Evolutionary conservation across 2,329 filamentous ascomycete genomes (phyloP), one percentile per base, ranked within the genome.

Genomic region (Neospermospora avenae): DNA sequence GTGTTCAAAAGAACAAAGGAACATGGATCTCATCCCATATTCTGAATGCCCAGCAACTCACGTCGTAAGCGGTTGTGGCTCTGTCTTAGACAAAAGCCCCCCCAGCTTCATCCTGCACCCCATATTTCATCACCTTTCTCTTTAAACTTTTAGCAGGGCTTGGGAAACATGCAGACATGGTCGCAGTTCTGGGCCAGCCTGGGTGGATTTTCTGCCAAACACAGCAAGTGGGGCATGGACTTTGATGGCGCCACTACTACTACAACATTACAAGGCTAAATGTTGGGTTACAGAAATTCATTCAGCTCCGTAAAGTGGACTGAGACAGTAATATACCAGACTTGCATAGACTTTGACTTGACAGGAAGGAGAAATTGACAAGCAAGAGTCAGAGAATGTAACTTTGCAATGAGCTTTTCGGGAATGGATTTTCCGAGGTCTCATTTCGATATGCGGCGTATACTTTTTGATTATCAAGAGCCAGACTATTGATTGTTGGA

Each of bases 1-100:
- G n/a, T n/a, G n/a, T n/a, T n/a, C n/a, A n/a, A n/a, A n/a, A n/a
- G n/a, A n/a, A n/a, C n/a, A n/a, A n/a, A n/a, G n/a, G 35, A 37
- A 37, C 35, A 3, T 37, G 35, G 35, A 44, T 61, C 52, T 58
- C 55, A 61, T 64, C 54, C 35, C n/a, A 57, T 53, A 39, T 45
- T 25, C 42, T 14, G 24, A n/a, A 31, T 20, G n/a, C n/a, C n/a
- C n/a, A n/a, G n/a, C n/a, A n/a, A n/a, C n/a, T 44, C 53, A 48
- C 7, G 24, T 20, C 22, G 20, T 39, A 34, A n/a, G 35, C 41
- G 18, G 37, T 16, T 24, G 18, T 31, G 25, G 22, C 11, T 42
- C 22, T 28, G 48, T 58, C 39, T 51, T 35, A 46, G n/a, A 55
- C 14, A 55, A 8, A 11, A 28, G 57, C 25, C 48, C 48, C 14